Conservation (phyloP, 75 land plant species). For the Gnetum montanum region DNA sequence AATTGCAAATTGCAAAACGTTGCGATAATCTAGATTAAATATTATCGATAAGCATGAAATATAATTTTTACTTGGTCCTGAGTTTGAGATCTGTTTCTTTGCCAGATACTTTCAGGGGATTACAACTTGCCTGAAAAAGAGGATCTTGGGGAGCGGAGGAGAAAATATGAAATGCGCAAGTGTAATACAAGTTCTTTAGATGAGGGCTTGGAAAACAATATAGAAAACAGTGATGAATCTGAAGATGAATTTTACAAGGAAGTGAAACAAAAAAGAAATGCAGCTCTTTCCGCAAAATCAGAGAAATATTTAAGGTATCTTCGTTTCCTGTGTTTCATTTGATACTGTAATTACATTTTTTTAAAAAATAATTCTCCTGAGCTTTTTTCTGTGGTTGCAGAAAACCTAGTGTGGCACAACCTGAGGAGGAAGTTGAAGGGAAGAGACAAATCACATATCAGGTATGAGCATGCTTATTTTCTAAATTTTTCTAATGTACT, state of each 20-base stretch:
- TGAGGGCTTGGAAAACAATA: constrained; percentile 2
- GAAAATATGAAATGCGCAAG: constrained; percentile 60
- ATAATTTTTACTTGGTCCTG: neutral
- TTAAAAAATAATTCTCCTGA: no score
- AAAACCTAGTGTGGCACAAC: constrained; percentile 14
- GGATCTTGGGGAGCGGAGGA: constrained; percentile 89
- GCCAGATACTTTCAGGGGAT: constrained; percentile 85
- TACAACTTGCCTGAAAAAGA: constrained; percentile 83
- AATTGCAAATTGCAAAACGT: no score
- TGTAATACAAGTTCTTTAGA: constrained; percentile 14
- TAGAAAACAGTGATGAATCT: constrained; percentile 17
- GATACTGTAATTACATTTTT: no score
- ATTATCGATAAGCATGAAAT: neutral
- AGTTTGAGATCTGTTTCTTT: neutral
- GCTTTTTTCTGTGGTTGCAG: no score
- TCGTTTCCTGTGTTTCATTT: neutral
- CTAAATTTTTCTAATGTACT: neutral
- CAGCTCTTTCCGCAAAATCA: constrained; percentile 56
- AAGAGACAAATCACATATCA: constrained; percentile 71
- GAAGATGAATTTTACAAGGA: constrained; percentile 79
- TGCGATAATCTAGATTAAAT: neutral
- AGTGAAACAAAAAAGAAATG: constrained; percentile 35
- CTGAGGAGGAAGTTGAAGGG: constrained; percentile 54
- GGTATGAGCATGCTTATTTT: constrained; percentile 50
- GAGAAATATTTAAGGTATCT: constrained; percentile 46